Evolutionary conservation across 495 filamentous ascomycete genomes (phyloP).

Genomic region (Cercophora sp.): DNA sequence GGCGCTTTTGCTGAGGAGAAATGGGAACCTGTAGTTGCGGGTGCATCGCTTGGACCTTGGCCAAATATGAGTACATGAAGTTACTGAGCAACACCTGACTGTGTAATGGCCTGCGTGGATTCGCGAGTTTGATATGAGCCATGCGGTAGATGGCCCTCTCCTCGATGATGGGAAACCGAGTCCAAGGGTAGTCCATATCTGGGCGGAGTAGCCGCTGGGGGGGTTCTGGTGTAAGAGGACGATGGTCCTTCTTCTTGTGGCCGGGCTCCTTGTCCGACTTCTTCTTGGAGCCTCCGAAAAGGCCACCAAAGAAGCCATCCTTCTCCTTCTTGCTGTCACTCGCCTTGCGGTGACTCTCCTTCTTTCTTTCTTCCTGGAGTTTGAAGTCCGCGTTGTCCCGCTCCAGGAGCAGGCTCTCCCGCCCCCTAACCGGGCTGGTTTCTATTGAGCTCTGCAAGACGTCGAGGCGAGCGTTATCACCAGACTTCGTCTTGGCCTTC

Average conservation of each 20-base stretch:
- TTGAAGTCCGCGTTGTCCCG: slow-evolving; percentile 67
- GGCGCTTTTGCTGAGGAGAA: slow-evolving; percentile 58
- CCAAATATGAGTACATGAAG: slow-evolving; percentile 99
- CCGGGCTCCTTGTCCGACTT: slow-evolving; percentile 60
- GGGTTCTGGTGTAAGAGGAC: slow-evolving; percentile 77
- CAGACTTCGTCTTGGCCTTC: slow-evolving; percentile 51
- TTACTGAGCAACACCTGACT: slow-evolving; percentile 97
- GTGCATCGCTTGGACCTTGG: slow-evolving; percentile 98
- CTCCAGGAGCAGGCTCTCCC: slow-evolving; percentile 79
- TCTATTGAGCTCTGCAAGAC: slow-evolving; percentile 78
- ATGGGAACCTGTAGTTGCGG: slow-evolving; percentile 79
- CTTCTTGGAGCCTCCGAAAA: slow-evolving; percentile 83
- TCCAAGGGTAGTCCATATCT: slow-evolving; percentile 94
- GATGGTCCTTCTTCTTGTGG: slow-evolving; percentile 69
- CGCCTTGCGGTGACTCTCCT: slow-evolving; percentile 69
- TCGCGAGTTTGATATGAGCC: slow-evolving; percentile 98
- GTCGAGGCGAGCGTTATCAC: slow-evolving; percentile 73
- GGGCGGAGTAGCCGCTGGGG: slow-evolving; percentile 65
- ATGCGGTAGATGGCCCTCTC: slow-evolving; percentile 97
- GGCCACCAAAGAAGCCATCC: slow-evolving; percentile 73
- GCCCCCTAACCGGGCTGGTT: slow-evolving; percentile 53
- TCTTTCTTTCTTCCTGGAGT: slow-evolving; percentile 78
- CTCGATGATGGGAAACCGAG: slow-evolving; percentile 89
- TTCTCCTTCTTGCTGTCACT: slow-evolving; percentile 87
- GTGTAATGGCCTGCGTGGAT: slow-evolving; percentile 85